These are phyloP conservation scores for Hypomontagnella monticulosa DNA, from an alignment of 495 filamentous ascomycete species.

Conservation along the genomic window DNA sequence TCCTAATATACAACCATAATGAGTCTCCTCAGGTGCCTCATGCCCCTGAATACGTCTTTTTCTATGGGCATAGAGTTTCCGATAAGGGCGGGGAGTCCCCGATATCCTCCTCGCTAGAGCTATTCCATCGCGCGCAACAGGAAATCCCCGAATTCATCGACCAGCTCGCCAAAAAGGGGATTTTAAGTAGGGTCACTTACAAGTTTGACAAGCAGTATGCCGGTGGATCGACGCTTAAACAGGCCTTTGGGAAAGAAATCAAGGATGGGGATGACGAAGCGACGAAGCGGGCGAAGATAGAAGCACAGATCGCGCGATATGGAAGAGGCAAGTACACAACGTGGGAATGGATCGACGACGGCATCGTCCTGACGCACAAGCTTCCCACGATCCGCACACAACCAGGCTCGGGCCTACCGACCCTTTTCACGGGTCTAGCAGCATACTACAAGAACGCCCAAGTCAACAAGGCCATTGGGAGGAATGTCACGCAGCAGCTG, in stretches of 20 bases:
- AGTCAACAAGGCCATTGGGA: conserved; percentile 36
- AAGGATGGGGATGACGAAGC: conserved; percentile 56
- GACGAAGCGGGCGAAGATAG: conserved; percentile 56
- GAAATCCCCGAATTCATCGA: conserved; percentile 61
- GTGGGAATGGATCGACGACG: conserved; percentile 61
- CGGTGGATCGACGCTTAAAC: conserved; percentile 60
- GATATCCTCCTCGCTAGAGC: conserved; percentile 60
- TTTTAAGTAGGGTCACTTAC: conserved; percentile 58
- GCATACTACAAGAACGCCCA: conserved; percentile 55
- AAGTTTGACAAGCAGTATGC: conserved; percentile 55
- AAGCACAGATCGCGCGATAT: conserved; percentile 60
- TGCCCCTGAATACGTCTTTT: conserved; percentile 63
- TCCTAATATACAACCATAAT: conserved; percentile 64
- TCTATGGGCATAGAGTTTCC: conserved; percentile 48
- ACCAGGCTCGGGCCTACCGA: conserved; percentile 57
- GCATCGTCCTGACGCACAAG: conserved; percentile 53
- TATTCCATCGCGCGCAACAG: conserved; percentile 58
- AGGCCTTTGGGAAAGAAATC: conserved; percentile 63
- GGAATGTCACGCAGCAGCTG: conserved; percentile 42
- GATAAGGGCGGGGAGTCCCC: conserved; percentile 60
- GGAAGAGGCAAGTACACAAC: conserved; percentile 49
- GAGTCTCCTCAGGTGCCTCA: conserved; percentile 65
- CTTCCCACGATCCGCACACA: conserved; percentile 56
- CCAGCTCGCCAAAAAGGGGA: conserved; percentile 57
- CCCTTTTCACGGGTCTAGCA: conserved; percentile 63